phyloP scores from a whole-genome alignment of 2,329 filamentous ascomycete genomes.

The Colletotrichum coccodes region DNA sequence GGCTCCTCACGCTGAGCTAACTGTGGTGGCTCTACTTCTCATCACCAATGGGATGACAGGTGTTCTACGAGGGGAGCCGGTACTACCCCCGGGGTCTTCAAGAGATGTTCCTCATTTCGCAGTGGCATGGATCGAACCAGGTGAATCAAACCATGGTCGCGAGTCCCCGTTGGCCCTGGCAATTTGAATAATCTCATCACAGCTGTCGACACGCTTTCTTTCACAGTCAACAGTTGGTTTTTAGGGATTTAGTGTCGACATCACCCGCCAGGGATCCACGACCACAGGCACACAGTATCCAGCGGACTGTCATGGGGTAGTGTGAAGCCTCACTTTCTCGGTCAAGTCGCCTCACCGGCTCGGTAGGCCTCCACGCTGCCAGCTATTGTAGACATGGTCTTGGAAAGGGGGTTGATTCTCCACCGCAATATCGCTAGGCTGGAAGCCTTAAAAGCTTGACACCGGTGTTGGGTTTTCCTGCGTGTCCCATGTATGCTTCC shows the following conservation, averaged over 20 bases:
- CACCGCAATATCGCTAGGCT: slow-evolving; percentile 25
- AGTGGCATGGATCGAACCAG: not conserved
- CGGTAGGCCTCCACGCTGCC: not conserved
- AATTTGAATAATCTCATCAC: not conserved
- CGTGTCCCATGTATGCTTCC: not conserved
- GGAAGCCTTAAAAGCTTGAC: slow-evolving; percentile 31
- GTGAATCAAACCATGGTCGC: no score
- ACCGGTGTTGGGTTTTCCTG: not conserved
- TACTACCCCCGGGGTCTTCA: no score
- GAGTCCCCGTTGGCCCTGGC: not conserved
- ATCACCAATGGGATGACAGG: no score
- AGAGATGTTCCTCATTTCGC: no score
- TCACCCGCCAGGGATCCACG: not conserved
- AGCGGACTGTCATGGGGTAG: not conserved
- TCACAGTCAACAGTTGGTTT: not conserved
- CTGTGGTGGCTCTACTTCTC: not conserved
- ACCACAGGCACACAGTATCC: not conserved
- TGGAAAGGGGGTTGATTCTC: slow-evolving; percentile 10
- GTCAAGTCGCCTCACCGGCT: slow-evolving; percentile 18
- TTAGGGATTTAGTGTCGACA: not conserved
- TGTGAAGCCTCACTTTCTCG: slow-evolving; percentile 10
- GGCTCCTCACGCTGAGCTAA: no score
- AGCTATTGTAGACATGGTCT: not conserved
- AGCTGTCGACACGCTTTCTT: not conserved
- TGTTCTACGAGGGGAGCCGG: no score